These are phyloP conservation scores for Camellia lanceoleosa DNA, from an alignment of 148 eudicot species.

Conservation along the genomic window DNA sequence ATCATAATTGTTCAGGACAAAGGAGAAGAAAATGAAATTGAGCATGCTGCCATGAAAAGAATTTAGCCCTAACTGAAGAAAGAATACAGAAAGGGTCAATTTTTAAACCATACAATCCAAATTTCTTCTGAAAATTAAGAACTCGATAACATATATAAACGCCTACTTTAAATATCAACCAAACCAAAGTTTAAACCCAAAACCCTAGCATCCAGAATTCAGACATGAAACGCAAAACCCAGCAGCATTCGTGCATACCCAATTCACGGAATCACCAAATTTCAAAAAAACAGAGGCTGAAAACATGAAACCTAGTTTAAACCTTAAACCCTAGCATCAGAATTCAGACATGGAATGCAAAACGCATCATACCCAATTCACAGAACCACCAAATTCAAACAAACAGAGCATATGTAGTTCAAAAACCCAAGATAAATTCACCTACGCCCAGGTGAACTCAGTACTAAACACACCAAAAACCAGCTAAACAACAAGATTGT, in stretches of 20 bases:
- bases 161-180: neutral
- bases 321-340: too few species aligned
- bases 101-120: neutral
- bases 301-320: too few species aligned
- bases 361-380: neutral
- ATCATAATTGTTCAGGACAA: neutral
- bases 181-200: neutral
- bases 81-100: neutral
- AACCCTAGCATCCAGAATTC: slow-evolving; percentile 13
- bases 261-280: too few species aligned
- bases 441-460: slow-evolving; percentile 25
- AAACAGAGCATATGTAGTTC: neutral
- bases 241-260: neutral
- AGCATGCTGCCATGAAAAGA: neutral
- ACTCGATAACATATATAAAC: neutral
- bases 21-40: neutral
- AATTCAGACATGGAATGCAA: too few species aligned
- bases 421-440: slow-evolving; percentile 5
- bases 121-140: neutral
- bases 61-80: neutral
- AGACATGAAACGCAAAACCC: neutral
- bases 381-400: slow-evolving; percentile 4
- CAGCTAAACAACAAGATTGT: slow-evolving; percentile 6
- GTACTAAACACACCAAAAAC: slow-evolving; percentile 20
- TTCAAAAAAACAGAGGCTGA: too few species aligned